Evolutionary conservation across 371 early-diverging fungal species (phyloP), one percentile per base, ranked within the genome.

Genomic region (Amoeboaphelidium protococcarum): DNA sequence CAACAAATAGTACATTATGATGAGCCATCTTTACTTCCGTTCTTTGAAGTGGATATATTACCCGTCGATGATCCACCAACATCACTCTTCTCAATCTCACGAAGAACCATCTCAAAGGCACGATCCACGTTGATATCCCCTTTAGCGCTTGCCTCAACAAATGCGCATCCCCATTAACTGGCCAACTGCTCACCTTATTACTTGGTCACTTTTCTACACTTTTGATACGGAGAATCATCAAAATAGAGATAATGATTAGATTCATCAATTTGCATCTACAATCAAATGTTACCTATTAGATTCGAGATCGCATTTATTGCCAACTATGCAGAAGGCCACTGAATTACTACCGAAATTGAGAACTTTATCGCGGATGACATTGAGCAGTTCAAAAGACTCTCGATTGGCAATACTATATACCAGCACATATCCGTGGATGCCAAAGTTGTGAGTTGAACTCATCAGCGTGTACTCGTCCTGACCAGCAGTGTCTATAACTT

Each of bases 381-480:
- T 69, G 52, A 78, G 69, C 72, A 89, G 80, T 46, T 89, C 89
- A 55, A 87, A 80, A 51, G 82, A 82, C 26, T 76, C 67, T 42
- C 74, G 66, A 43, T 79, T 79, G 23, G 81, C 72, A 31, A 94
- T 80, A 1, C 88, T 85, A 57, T 89, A 94, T n/a, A 82, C 86
- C 12, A 94, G 66, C 24, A 89, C 77, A 57, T 85, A 90, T 2
- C 87, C 89, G 58, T 94, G 86, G 47, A 85, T 80, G 25, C 87
- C 82, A 1, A 86, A 68, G 3, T 82, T 80, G 56, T 86, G 85
- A 37, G 78, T 78, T 10, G 82, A 74, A 48, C 80, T 82, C 49
- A 94, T 64, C 49, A 89, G 80, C 26, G 90, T 85, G 50, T 76
- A 83, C 63, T 94, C 95, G 63, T 94, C 95, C 68, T 90, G 90